Evolutionary conservation across 2,329 filamentous ascomycete genomes (phyloP).

Genomic region (Pseudocercospora pini-densiflorae): DNA sequence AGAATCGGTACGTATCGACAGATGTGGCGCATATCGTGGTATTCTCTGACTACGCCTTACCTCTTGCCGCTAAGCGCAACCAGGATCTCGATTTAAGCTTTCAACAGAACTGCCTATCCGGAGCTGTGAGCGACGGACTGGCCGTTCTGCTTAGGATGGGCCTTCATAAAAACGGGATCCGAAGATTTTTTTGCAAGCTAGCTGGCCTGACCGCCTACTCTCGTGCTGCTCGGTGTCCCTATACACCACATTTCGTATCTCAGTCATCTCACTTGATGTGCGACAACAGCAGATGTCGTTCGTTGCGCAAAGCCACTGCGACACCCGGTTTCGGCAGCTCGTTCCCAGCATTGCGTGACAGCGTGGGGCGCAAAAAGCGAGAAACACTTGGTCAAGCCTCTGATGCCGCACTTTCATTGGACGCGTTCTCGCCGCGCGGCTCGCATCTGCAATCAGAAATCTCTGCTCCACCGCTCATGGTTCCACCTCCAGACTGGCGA

Average conservation of each 20-base stretch:
- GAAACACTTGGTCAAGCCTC: slow-evolving; percentile 24
- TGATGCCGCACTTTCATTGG: slow-evolving; percentile 14
- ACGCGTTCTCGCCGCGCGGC: slow-evolving; percentile 21
- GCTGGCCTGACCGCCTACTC: slow-evolving; percentile 2
- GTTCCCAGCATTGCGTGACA: slow-evolving; percentile 14
- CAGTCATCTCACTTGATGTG: slow-evolving; percentile 1
- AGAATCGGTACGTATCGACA: slow-evolving; percentile 15
- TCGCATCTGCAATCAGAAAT: slow-evolving; percentile 19
- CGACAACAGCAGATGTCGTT: neutral
- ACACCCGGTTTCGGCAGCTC: slow-evolving; percentile 23
- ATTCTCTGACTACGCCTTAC: slow-evolving; percentile 9
- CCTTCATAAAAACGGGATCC: neutral
- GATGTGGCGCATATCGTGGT: slow-evolving; percentile 19
- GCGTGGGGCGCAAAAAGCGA: slow-evolving; percentile 14
- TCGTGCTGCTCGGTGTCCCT: neutral
- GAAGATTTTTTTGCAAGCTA: neutral
- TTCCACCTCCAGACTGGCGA: slow-evolving; percentile 8
- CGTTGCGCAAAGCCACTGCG: slow-evolving; percentile 17
- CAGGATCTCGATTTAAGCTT: slow-evolving; percentile 11
- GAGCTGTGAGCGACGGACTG: slow-evolving; percentile 2
- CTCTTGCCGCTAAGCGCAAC: slow-evolving; percentile 23
- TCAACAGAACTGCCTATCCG: slow-evolving; percentile 6
- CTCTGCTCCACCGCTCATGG: slow-evolving; percentile 20
- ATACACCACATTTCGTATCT: slow-evolving; percentile 8
- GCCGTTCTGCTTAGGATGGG: neutral